These are phyloP conservation scores for Yamadazyma friedrichii DNA, from an alignment of 1,139 yeast genomes.

Conservation along the genomic window DNA sequence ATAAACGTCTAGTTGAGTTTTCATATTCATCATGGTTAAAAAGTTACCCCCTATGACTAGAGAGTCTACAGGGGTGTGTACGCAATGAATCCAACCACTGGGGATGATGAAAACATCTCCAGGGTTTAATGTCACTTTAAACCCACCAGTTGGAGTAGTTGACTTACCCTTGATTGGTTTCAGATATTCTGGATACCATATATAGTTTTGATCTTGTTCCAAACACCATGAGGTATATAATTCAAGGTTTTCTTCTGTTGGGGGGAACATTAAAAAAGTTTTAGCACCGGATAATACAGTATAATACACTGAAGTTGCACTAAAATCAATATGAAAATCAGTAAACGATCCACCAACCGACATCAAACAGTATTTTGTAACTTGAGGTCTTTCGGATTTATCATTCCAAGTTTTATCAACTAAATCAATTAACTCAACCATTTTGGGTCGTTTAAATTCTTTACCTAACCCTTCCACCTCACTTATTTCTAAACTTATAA, in stretches of 20 bases:
- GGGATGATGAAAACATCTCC: slow-evolving; percentile 86
- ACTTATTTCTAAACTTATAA: slow-evolving; percentile 77
- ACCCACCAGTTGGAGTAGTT: slow-evolving; percentile 43
- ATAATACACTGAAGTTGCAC: slow-evolving; percentile 90
- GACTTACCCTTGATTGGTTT: slow-evolving; percentile 24
- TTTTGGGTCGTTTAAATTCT: slow-evolving; percentile 56
- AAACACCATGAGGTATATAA: slow-evolving; percentile 73
- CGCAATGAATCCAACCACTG: slow-evolving; percentile 93
- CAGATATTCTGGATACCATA: slow-evolving; percentile 63
- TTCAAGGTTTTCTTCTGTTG: slow-evolving; percentile 58
- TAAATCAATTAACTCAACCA: slow-evolving; percentile 68
- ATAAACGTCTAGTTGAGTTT: slow-evolving; percentile 60
- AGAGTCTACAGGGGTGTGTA: slow-evolving; percentile 78
- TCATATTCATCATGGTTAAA: slow-evolving; percentile 61
- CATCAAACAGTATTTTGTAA: slow-evolving; percentile 84
- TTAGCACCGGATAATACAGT: slow-evolving; percentile 74
- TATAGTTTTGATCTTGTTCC: slow-evolving; percentile 58
- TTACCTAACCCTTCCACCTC: slow-evolving; percentile 50
- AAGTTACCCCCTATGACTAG: slow-evolving; percentile 88
- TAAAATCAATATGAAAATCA: slow-evolving; percentile 89
- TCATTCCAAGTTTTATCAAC: slow-evolving; percentile 64
- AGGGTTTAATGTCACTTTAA: slow-evolving; percentile 57
- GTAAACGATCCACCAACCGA: slow-evolving; percentile 80
- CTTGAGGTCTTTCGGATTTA: slow-evolving; percentile 54
- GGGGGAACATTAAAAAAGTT: slow-evolving; percentile 76